These are phyloP conservation scores for Pseudopyrenochaeta lycopersici DNA, from an alignment of 2,329 filamentous ascomycete species.

Conservation along the genomic window DNA sequence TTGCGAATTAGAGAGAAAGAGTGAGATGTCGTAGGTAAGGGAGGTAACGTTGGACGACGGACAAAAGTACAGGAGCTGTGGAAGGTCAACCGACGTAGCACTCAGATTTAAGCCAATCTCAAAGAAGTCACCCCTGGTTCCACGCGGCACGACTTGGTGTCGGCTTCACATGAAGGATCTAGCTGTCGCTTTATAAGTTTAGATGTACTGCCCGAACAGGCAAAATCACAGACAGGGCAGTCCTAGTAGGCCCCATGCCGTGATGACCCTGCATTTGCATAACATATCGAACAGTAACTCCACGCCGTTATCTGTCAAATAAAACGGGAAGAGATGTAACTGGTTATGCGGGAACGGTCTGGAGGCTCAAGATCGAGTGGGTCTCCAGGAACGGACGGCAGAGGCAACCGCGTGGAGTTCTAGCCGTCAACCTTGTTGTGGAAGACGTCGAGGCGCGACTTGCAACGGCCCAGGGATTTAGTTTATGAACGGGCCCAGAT, in stretches of 20 bases:
- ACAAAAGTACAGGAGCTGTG: neutral
- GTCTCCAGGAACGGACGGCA: neutral
- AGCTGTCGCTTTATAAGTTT: conserved; percentile 15
- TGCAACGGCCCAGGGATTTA: conserved; percentile 2
- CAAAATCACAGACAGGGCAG: neutral
- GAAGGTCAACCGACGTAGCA: neutral
- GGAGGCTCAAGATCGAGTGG: conserved; percentile 3
- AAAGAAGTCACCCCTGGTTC: neutral
- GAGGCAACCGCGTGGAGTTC: conserved; percentile 1
- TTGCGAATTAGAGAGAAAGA: conserved; percentile 10
- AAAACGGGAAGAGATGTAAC: neutral
- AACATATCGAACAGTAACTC: conserved; percentile 6
- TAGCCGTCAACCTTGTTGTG: conserved; percentile 1
- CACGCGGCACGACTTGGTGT: neutral
- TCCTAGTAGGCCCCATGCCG: conserved; percentile 8
- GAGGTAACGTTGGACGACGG: neutral
- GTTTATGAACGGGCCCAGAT: conserved; percentile 10
- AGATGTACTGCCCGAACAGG: neutral
- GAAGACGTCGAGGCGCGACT: conserved; percentile 2
- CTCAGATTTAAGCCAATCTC: neutral
- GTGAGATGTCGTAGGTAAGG: neutral
- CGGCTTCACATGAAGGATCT: neutral
- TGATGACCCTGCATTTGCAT: conserved; percentile 15
- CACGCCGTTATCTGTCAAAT: conserved; percentile 7
- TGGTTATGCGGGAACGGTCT: neutral